phyloP scores from a whole-genome alignment of 495 filamentous ascomycete genomes.

The Lasiosphaeria ovina region DNA sequence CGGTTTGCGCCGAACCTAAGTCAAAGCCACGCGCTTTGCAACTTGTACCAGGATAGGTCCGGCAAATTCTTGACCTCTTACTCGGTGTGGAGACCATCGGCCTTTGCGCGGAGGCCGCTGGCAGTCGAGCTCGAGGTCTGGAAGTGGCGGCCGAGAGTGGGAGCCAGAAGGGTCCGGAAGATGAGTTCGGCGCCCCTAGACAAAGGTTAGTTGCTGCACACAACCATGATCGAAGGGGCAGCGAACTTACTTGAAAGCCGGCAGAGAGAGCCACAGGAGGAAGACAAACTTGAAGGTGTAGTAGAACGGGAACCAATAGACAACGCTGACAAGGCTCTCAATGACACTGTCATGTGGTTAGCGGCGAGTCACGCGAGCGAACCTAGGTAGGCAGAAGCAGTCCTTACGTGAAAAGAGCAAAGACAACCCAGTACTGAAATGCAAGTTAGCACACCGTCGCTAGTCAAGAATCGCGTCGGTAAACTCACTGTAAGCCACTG shows the following conservation, averaged over 20 bases:
- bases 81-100: conserved; percentile 69
- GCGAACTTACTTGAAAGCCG: conserved; percentile 76
- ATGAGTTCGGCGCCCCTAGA: conserved; percentile 87
- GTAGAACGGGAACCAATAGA: conserved; percentile 99
- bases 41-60: conserved; percentile 9
- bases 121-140: conserved; percentile 70
- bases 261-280: conserved; percentile 94
- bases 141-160: conserved; percentile 90
- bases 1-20: conserved; percentile 11
- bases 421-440: conserved; percentile 93
- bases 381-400: background rate
- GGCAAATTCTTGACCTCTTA: conserved; percentile 24
- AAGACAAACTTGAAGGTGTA: conserved; percentile 99
- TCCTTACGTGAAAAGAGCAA: conserved; percentile 78
- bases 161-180: conserved; percentile 94
- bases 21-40: conserved; percentile 26
- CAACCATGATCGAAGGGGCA: background rate
- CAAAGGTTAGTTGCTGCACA: conserved; percentile 7
- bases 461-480: conserved; percentile 2
- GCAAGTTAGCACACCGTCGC: conserved; percentile 26
- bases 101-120: conserved; percentile 85
- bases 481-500: conserved; percentile 69
- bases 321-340: conserved; percentile 88
- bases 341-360: conserved; percentile 55
- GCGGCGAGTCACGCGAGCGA: conserved; percentile 3